Evolutionary conservation across 2,329 filamentous ascomycete species (phyloP), one percentile per base, ranked within the genome.

Genomic region (Penicillium psychrosexuale): DNA sequence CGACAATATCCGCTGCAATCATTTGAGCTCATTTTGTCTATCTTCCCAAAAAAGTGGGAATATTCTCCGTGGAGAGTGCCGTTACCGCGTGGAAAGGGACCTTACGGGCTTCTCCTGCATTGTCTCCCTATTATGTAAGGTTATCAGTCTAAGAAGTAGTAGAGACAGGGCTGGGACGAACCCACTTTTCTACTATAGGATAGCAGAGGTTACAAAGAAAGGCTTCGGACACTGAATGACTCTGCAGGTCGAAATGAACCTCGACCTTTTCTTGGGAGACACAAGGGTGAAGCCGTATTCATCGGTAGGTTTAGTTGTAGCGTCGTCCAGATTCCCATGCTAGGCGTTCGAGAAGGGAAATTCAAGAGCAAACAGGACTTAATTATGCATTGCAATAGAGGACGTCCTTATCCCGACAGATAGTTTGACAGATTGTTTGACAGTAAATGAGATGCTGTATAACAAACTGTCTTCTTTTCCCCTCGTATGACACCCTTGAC

Each of bases 211-310:
- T 71, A 53, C 71, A 71, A 62, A 82, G 82, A 39, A 76, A 72
- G 28, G 77, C 76, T 59, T 78, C 74, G 8, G 75, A 77, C 13
- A 83, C 78, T 11, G 76, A 79, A 71, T 82, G 80, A 62, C 78
- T 79, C 59, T 74, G 73, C 3, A 77, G 72, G 53, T 76, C 75
- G 67, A 82, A 83, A 61, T 81, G 78, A 69, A 82, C 82, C 61
- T 81, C 77, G 45, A 83, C 71, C 44, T 77, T 71, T 57, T 80
- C 79, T 52, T 80, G 55, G 27, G 69, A 62, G 15, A 80, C 79
- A n/a, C 69, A 66, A 81, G 82, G 30, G 62, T 67, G 24, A 80
- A 62, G 4, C 70, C 72, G 37, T 72, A 69, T 56, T 76, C 71
- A 51, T 76, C 75, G 24, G 80, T 78, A 57, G 50, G 34, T 7